phyloP scores from a whole-genome alignment of 768 basidiomycete genomes.

The Naganishia vaughanmartiniae region DNA sequence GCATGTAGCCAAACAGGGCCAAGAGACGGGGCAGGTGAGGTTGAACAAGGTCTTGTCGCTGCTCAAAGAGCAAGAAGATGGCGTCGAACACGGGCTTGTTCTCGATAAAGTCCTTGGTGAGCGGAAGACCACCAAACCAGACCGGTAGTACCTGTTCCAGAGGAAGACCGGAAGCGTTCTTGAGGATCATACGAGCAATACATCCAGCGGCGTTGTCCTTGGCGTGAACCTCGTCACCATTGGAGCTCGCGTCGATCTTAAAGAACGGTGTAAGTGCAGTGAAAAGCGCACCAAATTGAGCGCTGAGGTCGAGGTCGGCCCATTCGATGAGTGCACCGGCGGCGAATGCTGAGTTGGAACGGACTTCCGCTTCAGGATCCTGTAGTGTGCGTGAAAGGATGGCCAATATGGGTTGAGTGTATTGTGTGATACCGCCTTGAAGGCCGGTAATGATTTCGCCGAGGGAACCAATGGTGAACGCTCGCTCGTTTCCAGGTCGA shows the following conservation, averaged over 20 bases:
- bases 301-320: constrained; percentile 72
- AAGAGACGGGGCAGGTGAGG: constrained; percentile 77
- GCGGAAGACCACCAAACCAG: constrained; percentile 74
- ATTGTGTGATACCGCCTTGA: constrained; percentile 78
- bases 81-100: constrained; percentile 85
- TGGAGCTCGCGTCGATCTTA: constrained; percentile 62
- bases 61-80: constrained; percentile 80
- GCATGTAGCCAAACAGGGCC: constrained; percentile 72
- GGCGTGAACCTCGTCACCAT: constrained; percentile 71
- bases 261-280: constrained; percentile 78
- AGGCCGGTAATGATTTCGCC: constrained; percentile 94
- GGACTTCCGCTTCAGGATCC: constrained; percentile 86
- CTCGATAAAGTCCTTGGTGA: constrained; percentile 84
- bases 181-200: constrained; percentile 78
- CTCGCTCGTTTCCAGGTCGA: constrained; percentile 84
- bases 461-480: constrained; percentile 85
- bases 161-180: constrained; percentile 74
- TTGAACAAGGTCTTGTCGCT: constrained; percentile 66
- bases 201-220: constrained; percentile 97
- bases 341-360: constrained; percentile 94
- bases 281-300: constrained; percentile 77
- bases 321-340: constrained; percentile 86
- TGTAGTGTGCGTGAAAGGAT: constrained; percentile 78
- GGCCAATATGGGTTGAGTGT: constrained; percentile 70
- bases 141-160: constrained; percentile 72